These are phyloP conservation scores for Termitomyces sp. DNA, from an alignment of 768 basidiomycete genomes.

Conservation along the genomic window DNA sequence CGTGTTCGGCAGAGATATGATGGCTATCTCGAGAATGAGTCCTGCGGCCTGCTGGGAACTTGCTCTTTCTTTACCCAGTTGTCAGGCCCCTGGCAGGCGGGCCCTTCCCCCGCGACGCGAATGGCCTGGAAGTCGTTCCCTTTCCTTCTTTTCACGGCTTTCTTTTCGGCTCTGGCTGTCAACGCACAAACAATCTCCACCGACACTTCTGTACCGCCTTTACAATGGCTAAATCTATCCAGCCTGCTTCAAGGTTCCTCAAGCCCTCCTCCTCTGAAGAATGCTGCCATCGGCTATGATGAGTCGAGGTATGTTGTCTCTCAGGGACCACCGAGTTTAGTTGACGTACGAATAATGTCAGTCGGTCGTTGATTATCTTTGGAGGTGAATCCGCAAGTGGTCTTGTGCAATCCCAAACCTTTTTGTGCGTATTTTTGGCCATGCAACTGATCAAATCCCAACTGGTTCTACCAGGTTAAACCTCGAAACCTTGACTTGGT, in stretches of 20 bases:
- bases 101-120: conserved; percentile 20
- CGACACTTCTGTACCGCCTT: conserved; percentile 53
- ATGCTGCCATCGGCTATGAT: conserved; percentile 68
- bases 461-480: conserved; percentile 47
- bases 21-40: conserved; percentile 11
- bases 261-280: conserved; percentile 62
- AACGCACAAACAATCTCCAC: conserved; percentile 52
- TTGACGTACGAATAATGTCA: conserved; percentile 23
- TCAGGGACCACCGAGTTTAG: background rate
- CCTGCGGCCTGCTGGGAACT: conserved; percentile 12
- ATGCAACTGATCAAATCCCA: background rate
- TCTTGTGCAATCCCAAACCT: conserved; percentile 61
- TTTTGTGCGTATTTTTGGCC: conserved; percentile 46
- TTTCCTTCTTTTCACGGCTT: conserved; percentile 25
- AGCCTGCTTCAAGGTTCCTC: conserved; percentile 51
- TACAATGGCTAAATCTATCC: conserved; percentile 78
- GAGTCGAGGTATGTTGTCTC: conserved; percentile 35
- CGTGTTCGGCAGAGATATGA: conserved; percentile 19
- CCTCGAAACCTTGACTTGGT: conserved; percentile 62
- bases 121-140: conserved; percentile 30
- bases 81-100: conserved; percentile 17
- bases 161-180: conserved; percentile 21
- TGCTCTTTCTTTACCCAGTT: conserved; percentile 10
- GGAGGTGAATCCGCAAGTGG: conserved; percentile 73
- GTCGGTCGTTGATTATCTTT: conserved; percentile 66